Evolutionary conservation across 2,329 filamentous ascomycete genomes (phyloP).

Genomic region (Alternaria rosae): DNA sequence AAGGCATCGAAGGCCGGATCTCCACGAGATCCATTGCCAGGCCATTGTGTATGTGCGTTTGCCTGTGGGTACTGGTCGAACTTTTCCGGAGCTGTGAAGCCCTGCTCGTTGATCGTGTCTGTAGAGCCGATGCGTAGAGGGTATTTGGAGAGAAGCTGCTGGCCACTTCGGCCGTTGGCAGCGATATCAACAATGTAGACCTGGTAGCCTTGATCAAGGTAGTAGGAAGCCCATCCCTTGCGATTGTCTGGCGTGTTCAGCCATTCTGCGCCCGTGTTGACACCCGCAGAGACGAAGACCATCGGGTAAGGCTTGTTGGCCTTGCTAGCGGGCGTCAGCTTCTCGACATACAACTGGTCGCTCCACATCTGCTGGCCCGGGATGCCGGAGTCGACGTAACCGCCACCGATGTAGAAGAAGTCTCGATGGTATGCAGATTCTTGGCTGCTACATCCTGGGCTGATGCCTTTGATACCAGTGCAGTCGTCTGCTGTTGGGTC

Average conservation of each 20-base stretch:
- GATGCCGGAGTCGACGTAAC: slow-evolving; percentile 30
- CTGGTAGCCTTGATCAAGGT: slow-evolving; percentile 27
- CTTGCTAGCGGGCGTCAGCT: slow-evolving; percentile 23
- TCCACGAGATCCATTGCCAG: slow-evolving; percentile 23
- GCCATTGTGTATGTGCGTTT: slow-evolving; percentile 30
- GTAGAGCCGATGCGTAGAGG: slow-evolving; percentile 21
- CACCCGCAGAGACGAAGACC: slow-evolving; percentile 32
- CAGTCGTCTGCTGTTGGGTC: slow-evolving; percentile 8
- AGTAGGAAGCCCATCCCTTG: slow-evolving; percentile 30
- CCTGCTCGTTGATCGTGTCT: slow-evolving; percentile 17
- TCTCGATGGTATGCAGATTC: slow-evolving; percentile 32
- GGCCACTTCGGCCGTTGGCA: slow-evolving; percentile 17
- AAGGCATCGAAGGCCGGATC: slow-evolving; percentile 31
- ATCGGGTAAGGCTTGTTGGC: slow-evolving; percentile 27
- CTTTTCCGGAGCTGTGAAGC: slow-evolving; percentile 24
- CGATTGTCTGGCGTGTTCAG: slow-evolving; percentile 26
- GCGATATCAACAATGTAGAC: slow-evolving; percentile 31
- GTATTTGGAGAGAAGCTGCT: slow-evolving; percentile 9
- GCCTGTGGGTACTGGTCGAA: slow-evolving; percentile 24
- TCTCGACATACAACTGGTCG: slow-evolving; percentile 32
- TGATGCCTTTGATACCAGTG: slow-evolving; percentile 23
- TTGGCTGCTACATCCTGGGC: slow-evolving; percentile 26
- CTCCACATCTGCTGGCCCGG: slow-evolving; percentile 25
- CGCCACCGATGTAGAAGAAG: slow-evolving; percentile 36
- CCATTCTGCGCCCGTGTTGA: slow-evolving; percentile 26